Conservation (phyloP, 2,329 filamentous ascomycete genomes). For the Pseudocercospora macadamiae region DNA sequence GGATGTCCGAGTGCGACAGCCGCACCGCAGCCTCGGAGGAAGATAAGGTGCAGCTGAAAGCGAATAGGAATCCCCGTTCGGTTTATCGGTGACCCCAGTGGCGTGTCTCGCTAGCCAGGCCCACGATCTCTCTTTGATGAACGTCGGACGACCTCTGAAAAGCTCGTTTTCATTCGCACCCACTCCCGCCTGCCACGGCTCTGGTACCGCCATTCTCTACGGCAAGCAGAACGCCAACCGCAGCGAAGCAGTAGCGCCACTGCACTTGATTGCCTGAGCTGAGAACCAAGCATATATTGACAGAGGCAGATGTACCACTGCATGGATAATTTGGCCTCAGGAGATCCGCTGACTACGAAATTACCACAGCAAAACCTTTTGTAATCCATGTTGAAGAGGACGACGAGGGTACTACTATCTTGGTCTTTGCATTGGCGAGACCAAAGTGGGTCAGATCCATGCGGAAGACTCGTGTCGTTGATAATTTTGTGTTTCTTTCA, state of each 20-base stretch:
- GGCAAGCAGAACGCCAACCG: not conserved
- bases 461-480: not conserved
- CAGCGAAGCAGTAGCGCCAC: not conserved
- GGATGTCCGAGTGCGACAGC: not conserved
- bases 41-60: slow-evolving; percentile 9
- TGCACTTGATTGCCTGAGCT: not conserved
- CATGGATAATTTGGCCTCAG: too few species aligned
- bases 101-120: not conserved
- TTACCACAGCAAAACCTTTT: too few species aligned
- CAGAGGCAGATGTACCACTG: not conserved
- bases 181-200: too few species aligned
- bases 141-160: not conserved
- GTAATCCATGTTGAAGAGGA: not conserved
- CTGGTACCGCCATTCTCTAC: too few species aligned
- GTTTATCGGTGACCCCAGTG: slow-evolving; percentile 7
- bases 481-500: not conserved
- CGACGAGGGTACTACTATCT: not conserved
- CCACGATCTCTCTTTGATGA: not conserved
- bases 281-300: not conserved
- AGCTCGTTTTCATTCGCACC: too few species aligned
- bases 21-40: not conserved
- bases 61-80: slow-evolving; percentile 2
- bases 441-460: not conserved
- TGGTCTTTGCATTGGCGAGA: not conserved
- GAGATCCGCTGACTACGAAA: too few species aligned